Percentiles rank a stretch among this genome's conserved stretches.
Conservation (phyloP, 805 yeast species). For the Sugiyamaella lignohabitans region DNA sequence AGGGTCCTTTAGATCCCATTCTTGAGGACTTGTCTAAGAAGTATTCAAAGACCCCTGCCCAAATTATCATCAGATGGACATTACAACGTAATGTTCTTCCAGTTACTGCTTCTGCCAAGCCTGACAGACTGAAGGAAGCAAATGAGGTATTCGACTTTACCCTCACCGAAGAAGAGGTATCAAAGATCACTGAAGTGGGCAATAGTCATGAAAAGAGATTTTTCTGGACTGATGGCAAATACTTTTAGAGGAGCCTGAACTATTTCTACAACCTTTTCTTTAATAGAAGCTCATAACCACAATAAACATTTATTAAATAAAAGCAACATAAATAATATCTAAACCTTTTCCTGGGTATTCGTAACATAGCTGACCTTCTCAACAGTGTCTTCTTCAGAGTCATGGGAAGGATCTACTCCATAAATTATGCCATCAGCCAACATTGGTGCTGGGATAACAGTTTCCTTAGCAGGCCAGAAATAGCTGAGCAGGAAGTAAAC, state of each 20-base stretch:
- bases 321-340: too few relatives aligned
- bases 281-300: too few relatives aligned
- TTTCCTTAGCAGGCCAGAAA: conserved; percentile 15
- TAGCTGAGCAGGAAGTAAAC: conserved; percentile 15
- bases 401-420: background rate
- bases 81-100: conserved; percentile 64
- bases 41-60: conserved; percentile 34
- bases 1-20: conserved; percentile 36
- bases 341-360: background rate
- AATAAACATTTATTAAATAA: too few relatives aligned
- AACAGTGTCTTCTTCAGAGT: background rate
- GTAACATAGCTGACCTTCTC: background rate
- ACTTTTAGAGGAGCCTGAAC: too few relatives aligned
- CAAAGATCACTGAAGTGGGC: conserved; percentile 24
- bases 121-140: conserved; percentile 46
- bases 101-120: conserved; percentile 55
- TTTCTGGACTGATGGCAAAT: conserved; percentile 7
- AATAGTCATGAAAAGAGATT: conserved; percentile 1
- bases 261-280: too few relatives aligned
- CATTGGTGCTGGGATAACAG: conserved; percentile 3
- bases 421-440: conserved; percentile 5
- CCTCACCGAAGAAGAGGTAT: conserved; percentile 39
- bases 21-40: conserved; percentile 53
- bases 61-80: conserved; percentile 52
- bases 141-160: conserved; percentile 46